phyloP scores from a whole-genome alignment of 1,284 basidiomycete species.

The Ustilago loliicola region DNA sequence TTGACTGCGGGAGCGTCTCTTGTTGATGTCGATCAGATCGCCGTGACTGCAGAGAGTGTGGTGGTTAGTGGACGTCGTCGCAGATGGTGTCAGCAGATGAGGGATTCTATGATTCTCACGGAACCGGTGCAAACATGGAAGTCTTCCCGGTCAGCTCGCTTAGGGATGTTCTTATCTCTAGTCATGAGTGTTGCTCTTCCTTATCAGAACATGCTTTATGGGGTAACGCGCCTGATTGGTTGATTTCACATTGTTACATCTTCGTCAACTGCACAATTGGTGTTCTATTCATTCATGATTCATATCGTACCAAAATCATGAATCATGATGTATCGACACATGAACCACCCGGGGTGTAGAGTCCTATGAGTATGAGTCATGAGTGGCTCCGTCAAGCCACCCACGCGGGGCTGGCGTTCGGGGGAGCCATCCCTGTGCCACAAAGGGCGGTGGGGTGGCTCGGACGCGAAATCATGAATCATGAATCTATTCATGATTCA shows the following conservation, averaged over 20 bases:
- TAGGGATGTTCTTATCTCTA: background rate
- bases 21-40: background rate
- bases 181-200: background rate
- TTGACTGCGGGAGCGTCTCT: background rate
- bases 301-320: too few species aligned
- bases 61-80: background rate
- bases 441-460: too few species aligned
- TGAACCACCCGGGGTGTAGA: too few species aligned
- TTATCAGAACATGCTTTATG: background rate
- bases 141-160: background rate
- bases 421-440: too few species aligned
- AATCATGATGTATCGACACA: too few species aligned
- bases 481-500: too few species aligned
- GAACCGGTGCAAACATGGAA: background rate
- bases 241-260: background rate
- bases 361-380: too few species aligned
- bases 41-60: background rate
- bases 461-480: too few species aligned
- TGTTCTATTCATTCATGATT: background rate
- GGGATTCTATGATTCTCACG: background rate
- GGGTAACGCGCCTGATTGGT: slow-evolving; percentile 2
- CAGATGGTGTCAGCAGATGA: background rate
- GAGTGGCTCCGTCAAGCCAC: too few species aligned
- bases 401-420: too few species aligned
- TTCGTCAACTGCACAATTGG: background rate